Evolutionary conservation across 192 early-diverging fungal species (phyloP).

Genomic region (Thamnidium elegans): DNA sequence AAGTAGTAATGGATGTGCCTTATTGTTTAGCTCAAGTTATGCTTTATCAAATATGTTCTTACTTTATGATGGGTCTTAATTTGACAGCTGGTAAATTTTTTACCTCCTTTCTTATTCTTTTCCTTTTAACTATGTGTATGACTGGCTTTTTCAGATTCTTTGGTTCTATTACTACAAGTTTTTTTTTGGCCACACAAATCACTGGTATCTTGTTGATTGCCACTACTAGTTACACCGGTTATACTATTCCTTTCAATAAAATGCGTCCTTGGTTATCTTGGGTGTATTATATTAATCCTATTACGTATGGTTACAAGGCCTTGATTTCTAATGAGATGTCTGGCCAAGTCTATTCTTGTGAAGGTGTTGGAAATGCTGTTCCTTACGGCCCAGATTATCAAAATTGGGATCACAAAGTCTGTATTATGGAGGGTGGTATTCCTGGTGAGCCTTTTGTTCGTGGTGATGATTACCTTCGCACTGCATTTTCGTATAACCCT

Average conservation of each 20-base stretch:
- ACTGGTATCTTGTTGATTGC: conserved; percentile 53
- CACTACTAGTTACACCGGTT: conserved; percentile 57
- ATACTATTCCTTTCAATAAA: conserved; percentile 53
- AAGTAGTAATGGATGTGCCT: conserved; percentile 53
- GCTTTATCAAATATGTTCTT: conserved; percentile 52
- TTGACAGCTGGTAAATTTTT: conserved; percentile 46
- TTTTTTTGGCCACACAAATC: conserved; percentile 53
- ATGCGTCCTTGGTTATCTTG: conserved; percentile 64
- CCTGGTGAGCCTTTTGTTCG: conserved; percentile 55
- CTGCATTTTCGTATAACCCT: conserved; percentile 52
- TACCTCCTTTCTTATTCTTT: conserved; percentile 50
- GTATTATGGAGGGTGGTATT: conserved; percentile 61
- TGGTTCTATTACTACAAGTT: conserved; percentile 47
- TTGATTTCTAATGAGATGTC: conserved; percentile 62
- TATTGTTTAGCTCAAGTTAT: conserved; percentile 48
- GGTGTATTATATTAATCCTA: conserved; percentile 64
- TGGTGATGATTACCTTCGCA: conserved; percentile 59
- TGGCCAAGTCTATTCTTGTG: conserved; percentile 46
- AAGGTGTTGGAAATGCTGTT: conserved; percentile 28
- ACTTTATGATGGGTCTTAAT: conserved; percentile 53
- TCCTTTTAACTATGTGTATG: conserved; percentile 55
- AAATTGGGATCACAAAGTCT: conserved; percentile 42
- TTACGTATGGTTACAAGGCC: conserved; percentile 57
- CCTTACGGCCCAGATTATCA: conserved; percentile 38
- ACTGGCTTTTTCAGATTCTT: conserved; percentile 59